A percentile compares a stretch with the other conserved stretches of the same genome.
Conservation (phyloP, 306 rosid genomes). For the Cyamopsis tetragonoloba region DNA sequence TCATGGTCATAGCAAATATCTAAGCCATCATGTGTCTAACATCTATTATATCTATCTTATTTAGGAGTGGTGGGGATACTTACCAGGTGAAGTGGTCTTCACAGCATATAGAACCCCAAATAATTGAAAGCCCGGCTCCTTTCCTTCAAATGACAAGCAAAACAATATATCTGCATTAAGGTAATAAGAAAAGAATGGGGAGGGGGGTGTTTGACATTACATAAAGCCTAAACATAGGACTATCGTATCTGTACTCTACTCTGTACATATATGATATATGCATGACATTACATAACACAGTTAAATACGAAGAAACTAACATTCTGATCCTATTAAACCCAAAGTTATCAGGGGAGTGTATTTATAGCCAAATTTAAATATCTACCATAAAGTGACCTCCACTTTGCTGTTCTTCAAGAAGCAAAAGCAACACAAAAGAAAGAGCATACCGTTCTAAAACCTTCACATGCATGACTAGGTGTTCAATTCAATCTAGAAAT, state of each 20-base stretch:
- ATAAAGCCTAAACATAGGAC: not conserved
- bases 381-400: not conserved
- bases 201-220: not conserved
- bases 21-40: too few species aligned
- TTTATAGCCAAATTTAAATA: not conserved
- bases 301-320: not conserved
- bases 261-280: not conserved
- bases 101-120: conserved; percentile 78
- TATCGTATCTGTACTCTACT: not conserved
- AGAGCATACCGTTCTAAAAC: not conserved
- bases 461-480: not conserved
- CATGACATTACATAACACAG: conserved; percentile 1
- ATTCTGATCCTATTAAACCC: conserved; percentile 4
- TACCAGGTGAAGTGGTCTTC: conserved; percentile 86
- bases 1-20: not conserved
- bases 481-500: not conserved
- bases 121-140: conserved; percentile 61
- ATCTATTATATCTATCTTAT: not conserved
- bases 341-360: not conserved
- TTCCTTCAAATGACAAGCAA: conserved; percentile 53
- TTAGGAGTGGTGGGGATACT: not conserved
- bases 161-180: not conserved
- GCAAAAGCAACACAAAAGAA: not conserved
- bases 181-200: not conserved
- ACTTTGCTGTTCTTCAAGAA: not conserved